phyloP scores from a whole-genome alignment of 2,329 filamentous ascomycete species.

The Trichoderma breve region DNA sequence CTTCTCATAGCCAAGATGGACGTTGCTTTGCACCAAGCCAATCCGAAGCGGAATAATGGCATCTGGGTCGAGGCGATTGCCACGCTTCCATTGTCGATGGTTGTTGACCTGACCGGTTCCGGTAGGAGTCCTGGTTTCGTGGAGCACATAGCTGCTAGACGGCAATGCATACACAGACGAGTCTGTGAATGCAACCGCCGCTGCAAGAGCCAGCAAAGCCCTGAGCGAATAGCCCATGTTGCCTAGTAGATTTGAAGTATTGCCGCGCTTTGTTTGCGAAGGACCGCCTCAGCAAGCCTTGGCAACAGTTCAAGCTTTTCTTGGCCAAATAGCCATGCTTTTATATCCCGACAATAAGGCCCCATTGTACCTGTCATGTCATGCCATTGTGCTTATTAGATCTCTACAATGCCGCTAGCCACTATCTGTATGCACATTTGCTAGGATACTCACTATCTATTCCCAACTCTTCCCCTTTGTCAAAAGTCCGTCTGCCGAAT shows the following conservation, averaged over 20 bases:
- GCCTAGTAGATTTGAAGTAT: not conserved
- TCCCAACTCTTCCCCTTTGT: not conserved
- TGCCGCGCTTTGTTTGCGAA: not conserved
- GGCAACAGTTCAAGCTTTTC: not conserved
- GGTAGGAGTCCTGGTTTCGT: constrained; percentile 18
- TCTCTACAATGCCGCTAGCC: not conserved
- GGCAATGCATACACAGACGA: constrained; percentile 3
- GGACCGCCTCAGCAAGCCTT: not conserved
- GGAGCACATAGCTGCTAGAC: constrained; percentile 19
- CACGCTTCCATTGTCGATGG: constrained; percentile 16
- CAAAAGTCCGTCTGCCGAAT: not conserved
- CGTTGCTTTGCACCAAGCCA: constrained; percentile 44
- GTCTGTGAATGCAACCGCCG: not conserved
- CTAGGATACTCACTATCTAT: not conserved
- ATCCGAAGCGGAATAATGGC: constrained; percentile 36
- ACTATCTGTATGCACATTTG: not conserved
- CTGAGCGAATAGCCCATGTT: not conserved
- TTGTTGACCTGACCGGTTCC: not conserved
- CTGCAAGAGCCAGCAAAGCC: constrained; percentile 6
- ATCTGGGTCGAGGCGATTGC: constrained; percentile 12
- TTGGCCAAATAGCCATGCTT: not conserved
- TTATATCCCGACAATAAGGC: not conserved
- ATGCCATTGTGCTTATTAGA: not conserved
- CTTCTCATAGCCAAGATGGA: constrained; percentile 43
- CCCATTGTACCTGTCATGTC: not conserved